phyloP scores from a whole-genome alignment of 2,329 filamentous ascomycete genomes.

The Fusarium avenaceum region DNA sequence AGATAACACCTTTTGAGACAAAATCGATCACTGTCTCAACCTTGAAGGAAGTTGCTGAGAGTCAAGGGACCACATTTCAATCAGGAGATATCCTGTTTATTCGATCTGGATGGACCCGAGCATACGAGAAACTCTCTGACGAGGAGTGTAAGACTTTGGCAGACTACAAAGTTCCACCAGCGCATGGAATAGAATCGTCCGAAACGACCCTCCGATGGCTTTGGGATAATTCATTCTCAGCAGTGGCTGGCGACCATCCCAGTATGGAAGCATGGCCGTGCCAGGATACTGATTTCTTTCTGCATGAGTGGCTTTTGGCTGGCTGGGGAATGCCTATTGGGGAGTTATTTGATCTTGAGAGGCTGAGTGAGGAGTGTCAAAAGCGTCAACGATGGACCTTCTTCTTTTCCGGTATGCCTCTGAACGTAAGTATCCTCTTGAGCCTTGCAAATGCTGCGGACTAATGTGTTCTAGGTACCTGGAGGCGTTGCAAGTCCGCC shows the following conservation, averaged over 20 bases:
- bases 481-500: constrained; percentile 34
- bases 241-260: constrained; percentile 69
- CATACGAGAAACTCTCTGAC: constrained; percentile 55
- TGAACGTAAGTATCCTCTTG: constrained; percentile 8
- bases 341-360: constrained; percentile 63
- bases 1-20: constrained; percentile 57
- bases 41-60: constrained; percentile 60
- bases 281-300: constrained; percentile 49
- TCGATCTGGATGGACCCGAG: constrained; percentile 65
- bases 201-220: constrained; percentile 67
- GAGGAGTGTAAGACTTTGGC: constrained; percentile 56
- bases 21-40: constrained; percentile 59
- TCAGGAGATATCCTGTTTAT: constrained; percentile 70
- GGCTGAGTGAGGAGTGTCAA: constrained; percentile 52
- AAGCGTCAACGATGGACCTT: constrained; percentile 55
- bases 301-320: constrained; percentile 62
- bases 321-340: constrained; percentile 67
- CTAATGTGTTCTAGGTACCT: constrained; percentile 7
- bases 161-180: constrained; percentile 48
- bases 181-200: constrained; percentile 62
- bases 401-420: constrained; percentile 52
- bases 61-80: constrained; percentile 59
- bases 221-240: constrained; percentile 68
- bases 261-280: constrained; percentile 65
- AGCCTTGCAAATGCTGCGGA: fast-evolving